Base-by-base conservation (phyloP, 345 rosid species). In the Toxicodendron radicans region DNA sequence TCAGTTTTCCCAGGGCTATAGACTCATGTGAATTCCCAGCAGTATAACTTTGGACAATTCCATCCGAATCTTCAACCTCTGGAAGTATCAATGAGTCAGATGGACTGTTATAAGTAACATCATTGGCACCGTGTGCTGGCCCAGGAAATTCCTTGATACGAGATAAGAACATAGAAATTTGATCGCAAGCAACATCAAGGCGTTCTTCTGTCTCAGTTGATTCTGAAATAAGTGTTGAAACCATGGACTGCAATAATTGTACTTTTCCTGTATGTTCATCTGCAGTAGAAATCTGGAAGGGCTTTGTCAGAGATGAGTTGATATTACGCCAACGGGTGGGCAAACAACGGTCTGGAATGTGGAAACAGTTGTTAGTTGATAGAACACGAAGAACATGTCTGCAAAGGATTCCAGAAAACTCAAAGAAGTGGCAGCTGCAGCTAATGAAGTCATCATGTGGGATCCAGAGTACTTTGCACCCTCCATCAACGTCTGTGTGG, bases 341-440 rank as follows among this genome's bases (percentile, higher is more conserved):
- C 12, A 87, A 73, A 73, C 80, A 87, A 20, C 48, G 81, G 41
- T 83, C 89, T 3, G 92, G 92, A 59, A 90, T 87, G 73, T 87
- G 90, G 68, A 86, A 87, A 65, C 90, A 90, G 78, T 86, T 90
- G 70, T 80, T 85, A 20, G 63, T 79, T 24, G 92, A 90, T 21
- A 87, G 83, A 64, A 87, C 88, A 43, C 85, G 92, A 18, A 90
- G 88, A 58, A 85, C 76, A 35, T 87, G 92, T 66, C 92, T 72
- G 58, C 94, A 87, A 32, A 90, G 88, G 76, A 86, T 79, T 64
- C 92, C 94, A 12, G 87, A 76, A 69, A 86, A 87, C 66, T 88
- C 90, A 58, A 83, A 87, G 64, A 64, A 82, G 67, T 66, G 80
- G 81, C 90, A 90, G 78, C 89, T 81, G 62, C 94, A 90, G 79